Base-by-base conservation (phyloP, 345 rosid species). In the Salix udensis region DNA sequence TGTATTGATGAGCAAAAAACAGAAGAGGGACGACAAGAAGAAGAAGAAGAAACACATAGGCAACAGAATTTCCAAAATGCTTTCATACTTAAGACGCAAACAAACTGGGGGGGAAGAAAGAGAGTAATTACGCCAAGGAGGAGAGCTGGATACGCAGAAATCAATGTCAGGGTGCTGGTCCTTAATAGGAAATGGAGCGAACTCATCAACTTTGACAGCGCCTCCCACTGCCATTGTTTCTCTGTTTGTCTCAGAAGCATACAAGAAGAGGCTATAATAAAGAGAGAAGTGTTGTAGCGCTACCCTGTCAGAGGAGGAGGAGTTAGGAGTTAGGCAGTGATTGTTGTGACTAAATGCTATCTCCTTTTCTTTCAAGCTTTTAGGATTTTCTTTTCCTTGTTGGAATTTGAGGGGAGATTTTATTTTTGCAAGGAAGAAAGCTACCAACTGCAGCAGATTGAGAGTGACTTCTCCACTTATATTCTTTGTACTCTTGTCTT, bases 101-200 rank as follows among this genome's bases (percentile, higher is more conserved):
- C 53, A 73, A 24, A n/a, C 13, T 40, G 44, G 37, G 37, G 14
- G 62, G 15, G 37, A 21, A 34, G 55, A 67, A 26, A 37, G n/a
- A 65, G 52, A 52, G 24, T 53, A 53, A 23, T 65, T 87, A 95
- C 98, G 84, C 98, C 98, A 95, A 24, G 87, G 52, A 50, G 98
- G 98, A 78, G 85, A 79, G 81, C 97, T 95, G 67, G 90, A 84
- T 65, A 91, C 82, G 81, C 97, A 93, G 78, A 71, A 83, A 42
- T 91, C 96, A 37, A 95, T 85, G 68, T 93, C 97, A 2, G 97
- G 97, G 42, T 91, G 97, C 88, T 95, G 97, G 66, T 90, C 94
- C 78, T 88, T 93, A 61, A 89, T 79, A 1, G 98, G 98, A 82
- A 86, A 88, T 0, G 98, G 97, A 44, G 81, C 85, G 74, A 89